A percentile compares a stretch with the other conserved stretches of the same genome.
Conservation (phyloP, 2,329 filamentous ascomycete genomes). For the Claviceps monticola region DNA sequence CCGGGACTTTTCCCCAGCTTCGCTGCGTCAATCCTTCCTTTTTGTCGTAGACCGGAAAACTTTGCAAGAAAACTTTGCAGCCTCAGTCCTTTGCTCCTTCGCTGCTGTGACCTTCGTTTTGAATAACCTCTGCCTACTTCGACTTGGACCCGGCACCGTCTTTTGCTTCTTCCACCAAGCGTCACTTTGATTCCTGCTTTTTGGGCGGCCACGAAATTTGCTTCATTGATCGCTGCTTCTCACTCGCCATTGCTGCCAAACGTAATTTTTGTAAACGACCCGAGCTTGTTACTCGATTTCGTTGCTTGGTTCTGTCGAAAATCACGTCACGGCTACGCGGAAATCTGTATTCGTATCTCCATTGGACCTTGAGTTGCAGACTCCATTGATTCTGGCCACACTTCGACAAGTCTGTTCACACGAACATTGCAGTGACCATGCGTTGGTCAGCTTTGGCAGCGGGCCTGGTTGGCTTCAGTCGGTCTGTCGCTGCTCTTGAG, state of each 20-base stretch:
- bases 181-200: not conserved
- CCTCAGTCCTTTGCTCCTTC: not conserved
- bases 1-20: not conserved
- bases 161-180: not conserved
- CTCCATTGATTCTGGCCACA: not conserved
- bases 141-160: not conserved
- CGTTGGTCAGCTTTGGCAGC: conserved; percentile 21
- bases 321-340: not conserved
- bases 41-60: not conserved
- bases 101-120: not conserved
- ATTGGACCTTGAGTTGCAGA: no score
- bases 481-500: conserved; percentile 26
- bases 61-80: not conserved
- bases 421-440: conserved; percentile 18
- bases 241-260: not conserved
- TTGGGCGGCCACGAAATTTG: not conserved
- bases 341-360: no score
- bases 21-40: not conserved
- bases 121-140: not conserved
- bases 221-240: not conserved
- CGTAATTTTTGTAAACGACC: not conserved
- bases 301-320: not conserved
- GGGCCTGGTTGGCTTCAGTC: conserved; percentile 20
- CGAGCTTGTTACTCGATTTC: not conserved
- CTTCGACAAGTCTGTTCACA: not conserved